Evolutionary conservation across 2,329 filamentous ascomycete genomes (phyloP), one percentile per base, ranked within the genome.

Genomic region (Aureobasidium sp.): DNA sequence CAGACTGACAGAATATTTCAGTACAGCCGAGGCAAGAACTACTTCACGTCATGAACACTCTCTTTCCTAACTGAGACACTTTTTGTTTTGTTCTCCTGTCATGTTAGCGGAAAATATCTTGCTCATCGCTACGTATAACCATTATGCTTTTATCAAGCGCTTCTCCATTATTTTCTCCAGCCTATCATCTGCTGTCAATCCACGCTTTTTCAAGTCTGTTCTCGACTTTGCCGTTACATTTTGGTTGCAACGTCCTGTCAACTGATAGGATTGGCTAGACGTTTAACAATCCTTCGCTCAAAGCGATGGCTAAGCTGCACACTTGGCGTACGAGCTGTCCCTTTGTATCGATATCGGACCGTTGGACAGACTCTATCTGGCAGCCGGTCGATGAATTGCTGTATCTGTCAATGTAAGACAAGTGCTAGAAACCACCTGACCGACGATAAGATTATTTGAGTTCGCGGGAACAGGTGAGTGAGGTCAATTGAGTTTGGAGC

Each of bases 401-500:
- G 15, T 29, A 58, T 58, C 54, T n/a, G 54, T 58, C 54, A 45
- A 58, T 47, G 54, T 58, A 47, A 58, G 54, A 58, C 54, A 58
- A 30, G 39, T 25, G 53, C 3, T 36, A 57, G 3, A 41, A 32
- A 15, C 39, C 52, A 44, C 34, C 52, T 55, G 52, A 55, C 52
- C 21, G n/a, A 15, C 7, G 29, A 34, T 34, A 42, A 42, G 27
- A 39, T 34, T 15, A 55, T 55, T 55, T 55, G 52, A 55, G 52
- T 55, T 55, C n/a, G 5, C 15, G 52, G 36, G 15, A 34, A 9
- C 8, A 42, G 21, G 21, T 21, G 21, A 6, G 49, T 9, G 27
- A 55, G 21, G 16, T 34, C 37, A 34, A 44, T 55, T 44, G 27
- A 5, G 21, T 21, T 21, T 15, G 9, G 32, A 44, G 13, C 25